phyloP scores from a whole-genome alignment of 2,329 filamentous ascomycete species.

The Alternaria brassicicola region DNA sequence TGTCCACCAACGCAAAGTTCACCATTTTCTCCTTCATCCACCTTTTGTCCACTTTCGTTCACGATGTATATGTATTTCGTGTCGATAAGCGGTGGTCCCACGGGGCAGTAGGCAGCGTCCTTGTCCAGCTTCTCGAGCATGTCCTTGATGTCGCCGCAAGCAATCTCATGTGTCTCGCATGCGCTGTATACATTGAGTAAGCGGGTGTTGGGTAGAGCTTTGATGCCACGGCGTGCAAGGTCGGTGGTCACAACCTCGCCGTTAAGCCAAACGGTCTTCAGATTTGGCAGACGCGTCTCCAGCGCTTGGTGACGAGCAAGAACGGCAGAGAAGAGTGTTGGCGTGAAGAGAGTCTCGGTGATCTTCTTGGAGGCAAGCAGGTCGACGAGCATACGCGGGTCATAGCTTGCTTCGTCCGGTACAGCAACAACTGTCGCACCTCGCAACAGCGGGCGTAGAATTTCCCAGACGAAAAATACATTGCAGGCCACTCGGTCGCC shows the following conservation, averaged over 20 bases:
- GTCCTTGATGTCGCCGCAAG: slow-evolving; percentile 74
- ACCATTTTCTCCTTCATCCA: slow-evolving; percentile 66
- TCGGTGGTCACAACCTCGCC: slow-evolving; percentile 83
- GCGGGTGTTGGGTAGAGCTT: slow-evolving; percentile 70
- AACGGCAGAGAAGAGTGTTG: slow-evolving; percentile 76
- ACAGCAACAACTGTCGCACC: slow-evolving; percentile 78
- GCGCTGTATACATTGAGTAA: slow-evolving; percentile 83
- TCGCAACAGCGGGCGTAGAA: slow-evolving; percentile 74
- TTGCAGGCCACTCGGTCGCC: slow-evolving; percentile 85
- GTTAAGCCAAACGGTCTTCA: slow-evolving; percentile 78
- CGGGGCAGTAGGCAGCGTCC: slow-evolving; percentile 72
- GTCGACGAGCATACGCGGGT: slow-evolving; percentile 75
- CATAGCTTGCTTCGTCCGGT: slow-evolving; percentile 78
- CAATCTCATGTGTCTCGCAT: slow-evolving; percentile 81
- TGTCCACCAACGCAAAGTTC: slow-evolving; percentile 79
- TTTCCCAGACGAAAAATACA: slow-evolving; percentile 88
- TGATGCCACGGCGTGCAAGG: slow-evolving; percentile 70
- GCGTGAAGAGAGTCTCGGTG: slow-evolving; percentile 84
- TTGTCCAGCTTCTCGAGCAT: slow-evolving; percentile 64
- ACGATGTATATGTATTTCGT: slow-evolving; percentile 74
- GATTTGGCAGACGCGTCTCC: slow-evolving; percentile 65
- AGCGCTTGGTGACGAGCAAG: slow-evolving; percentile 72
- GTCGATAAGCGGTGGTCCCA: slow-evolving; percentile 70
- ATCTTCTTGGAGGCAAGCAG: slow-evolving; percentile 69
- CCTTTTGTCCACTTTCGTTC: slow-evolving; percentile 69